Conservation (phyloP, 768 basidiomycete genomes). For the Hygrophorus pudorinus region DNA sequence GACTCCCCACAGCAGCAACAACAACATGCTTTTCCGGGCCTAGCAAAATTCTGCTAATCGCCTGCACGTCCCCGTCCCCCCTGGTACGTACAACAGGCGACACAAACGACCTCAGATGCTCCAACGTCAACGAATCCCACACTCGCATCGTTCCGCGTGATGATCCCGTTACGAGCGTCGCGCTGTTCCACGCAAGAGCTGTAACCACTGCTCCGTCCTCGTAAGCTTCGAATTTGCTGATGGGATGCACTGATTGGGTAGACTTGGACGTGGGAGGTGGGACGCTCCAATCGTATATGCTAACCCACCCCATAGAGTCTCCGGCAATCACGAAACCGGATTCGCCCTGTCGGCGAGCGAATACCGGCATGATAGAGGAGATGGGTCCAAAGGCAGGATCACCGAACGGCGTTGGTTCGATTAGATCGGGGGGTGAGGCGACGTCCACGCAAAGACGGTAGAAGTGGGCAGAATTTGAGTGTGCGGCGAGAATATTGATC, state of each 20-base stretch:
- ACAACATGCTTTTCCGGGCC: constrained; percentile 42
- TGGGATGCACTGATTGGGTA: constrained; percentile 20
- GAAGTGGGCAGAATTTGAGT: constrained; percentile 38
- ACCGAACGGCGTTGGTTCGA: constrained; percentile 37
- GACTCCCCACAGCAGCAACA: constrained; percentile 48
- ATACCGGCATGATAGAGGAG: constrained; percentile 40
- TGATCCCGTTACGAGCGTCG: constrained; percentile 59
- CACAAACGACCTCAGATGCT: constrained; percentile 43
- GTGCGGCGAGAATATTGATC: constrained; percentile 38
- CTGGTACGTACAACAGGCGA: constrained; percentile 30
- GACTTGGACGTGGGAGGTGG: neutral
- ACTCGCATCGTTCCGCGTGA: constrained; percentile 45
- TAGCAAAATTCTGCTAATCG: constrained; percentile 49
- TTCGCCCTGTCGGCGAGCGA: constrained; percentile 26
- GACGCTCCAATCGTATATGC: constrained; percentile 44
- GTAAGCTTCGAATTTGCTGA: constrained; percentile 51
- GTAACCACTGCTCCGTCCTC: constrained; percentile 50
- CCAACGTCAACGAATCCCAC: constrained; percentile 60
- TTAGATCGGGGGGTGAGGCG: constrained; percentile 9
- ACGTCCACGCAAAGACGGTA: constrained; percentile 37
- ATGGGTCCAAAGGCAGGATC: constrained; percentile 40
- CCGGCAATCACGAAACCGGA: constrained; percentile 51
- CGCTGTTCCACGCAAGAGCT: constrained; percentile 49
- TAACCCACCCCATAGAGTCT: constrained; percentile 55
- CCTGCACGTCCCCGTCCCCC: constrained; percentile 23